Evolutionary conservation across 2,329 filamentous ascomycete genomes (phyloP).

Genomic region (Neodidymelliopsis sp.): DNA sequence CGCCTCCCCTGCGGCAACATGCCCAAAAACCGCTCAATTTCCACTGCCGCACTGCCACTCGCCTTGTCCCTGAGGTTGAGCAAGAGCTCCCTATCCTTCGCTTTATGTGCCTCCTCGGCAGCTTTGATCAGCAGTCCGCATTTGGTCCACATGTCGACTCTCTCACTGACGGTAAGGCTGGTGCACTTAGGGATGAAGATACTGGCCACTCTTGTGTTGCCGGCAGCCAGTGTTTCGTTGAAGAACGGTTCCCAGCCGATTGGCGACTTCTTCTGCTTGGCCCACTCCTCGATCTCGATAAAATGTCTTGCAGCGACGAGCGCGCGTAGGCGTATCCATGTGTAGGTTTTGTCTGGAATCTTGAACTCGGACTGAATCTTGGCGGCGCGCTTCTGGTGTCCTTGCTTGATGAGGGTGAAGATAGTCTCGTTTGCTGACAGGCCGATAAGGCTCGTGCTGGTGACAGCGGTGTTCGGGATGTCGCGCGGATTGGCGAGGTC

Average conservation of each 20-base stretch:
- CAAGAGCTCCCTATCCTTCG: conserved; percentile 79
- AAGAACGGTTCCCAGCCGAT: conserved; percentile 99
- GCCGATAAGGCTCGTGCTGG: conserved; percentile 72
- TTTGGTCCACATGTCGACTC: conserved; percentile 94
- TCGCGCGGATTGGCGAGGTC: conserved; percentile 71
- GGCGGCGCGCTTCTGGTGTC: conserved; percentile 83
- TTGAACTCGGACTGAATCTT: conserved; percentile 94
- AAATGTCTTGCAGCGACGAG: conserved; percentile 90
- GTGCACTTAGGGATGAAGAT: conserved; percentile 89
- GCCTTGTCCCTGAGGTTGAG: conserved; percentile 77
- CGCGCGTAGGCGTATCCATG: conserved; percentile 86
- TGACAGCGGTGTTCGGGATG: conserved; percentile 18
- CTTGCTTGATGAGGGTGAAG: conserved; percentile 82
- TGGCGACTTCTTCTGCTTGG: conserved; percentile 79
- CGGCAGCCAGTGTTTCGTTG: conserved; percentile 85
- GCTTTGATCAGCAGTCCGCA: conserved; percentile 90
- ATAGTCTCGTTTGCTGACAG: conserved; percentile 91
- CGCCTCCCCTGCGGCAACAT: conserved; percentile 45
- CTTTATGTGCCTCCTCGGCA: conserved; percentile 86
- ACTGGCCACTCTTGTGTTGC: conserved; percentile 85
- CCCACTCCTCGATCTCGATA: conserved; percentile 88
- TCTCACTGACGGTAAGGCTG: conserved; percentile 69
- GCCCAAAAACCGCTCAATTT: conserved; percentile 81
- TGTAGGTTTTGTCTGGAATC: conserved; percentile 86
- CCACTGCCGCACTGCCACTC: conserved; percentile 71